Evolutionary conservation across 2,329 filamentous ascomycete genomes (phyloP), one percentile per base, ranked within the genome.

Genomic region (Teratosphaeria nubilosa): DNA sequence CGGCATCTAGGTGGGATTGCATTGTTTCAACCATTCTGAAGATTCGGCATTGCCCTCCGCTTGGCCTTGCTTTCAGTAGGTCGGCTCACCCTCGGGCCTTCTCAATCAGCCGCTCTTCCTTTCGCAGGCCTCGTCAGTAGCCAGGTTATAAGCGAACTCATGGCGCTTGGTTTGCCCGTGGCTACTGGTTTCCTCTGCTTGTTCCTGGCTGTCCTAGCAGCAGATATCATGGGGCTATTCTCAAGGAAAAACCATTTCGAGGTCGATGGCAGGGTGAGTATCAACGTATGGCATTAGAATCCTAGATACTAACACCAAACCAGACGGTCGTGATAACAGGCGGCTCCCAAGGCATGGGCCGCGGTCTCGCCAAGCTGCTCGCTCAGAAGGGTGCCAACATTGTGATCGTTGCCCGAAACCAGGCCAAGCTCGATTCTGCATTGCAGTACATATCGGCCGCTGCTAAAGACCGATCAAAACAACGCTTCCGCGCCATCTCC

Each of bases 321-420:
- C 65, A 96, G 91, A 96, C 91, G 1, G 80, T 95, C 56, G 78
- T 97, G 57, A 78, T 99, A 56, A 99, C 94, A 0, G 94, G 94
- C 53, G 91, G 86, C 32, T 96, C 94, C 0, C 89, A 96, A 70
- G 94, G 94, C 59, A 90, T 96, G 87, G 94, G 94, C 60, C 84
- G 86, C 65, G 84, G 84, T 55, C 83, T 86, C 22, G 91, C 86
- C 5, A 80, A 83, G 55, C 80, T 91, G 64, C 83, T 99, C 51
- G 82, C 92, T 2, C 77, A 82, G 54, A 91, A 91, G 72, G 94
- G 94, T 53, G 92, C 94, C 60, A 90, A 91, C 72, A 72, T 99
- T 57, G 83, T 95, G 62, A 85, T 97, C 63, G 86, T 96, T 55
- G 86, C 92, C 14, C 87, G 94, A 57, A 89, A 86, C 64, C 77